phyloP scores from a whole-genome alignment of 352 stramenopile species.

The Hyaloperonospora arabidopsidis region DNA sequence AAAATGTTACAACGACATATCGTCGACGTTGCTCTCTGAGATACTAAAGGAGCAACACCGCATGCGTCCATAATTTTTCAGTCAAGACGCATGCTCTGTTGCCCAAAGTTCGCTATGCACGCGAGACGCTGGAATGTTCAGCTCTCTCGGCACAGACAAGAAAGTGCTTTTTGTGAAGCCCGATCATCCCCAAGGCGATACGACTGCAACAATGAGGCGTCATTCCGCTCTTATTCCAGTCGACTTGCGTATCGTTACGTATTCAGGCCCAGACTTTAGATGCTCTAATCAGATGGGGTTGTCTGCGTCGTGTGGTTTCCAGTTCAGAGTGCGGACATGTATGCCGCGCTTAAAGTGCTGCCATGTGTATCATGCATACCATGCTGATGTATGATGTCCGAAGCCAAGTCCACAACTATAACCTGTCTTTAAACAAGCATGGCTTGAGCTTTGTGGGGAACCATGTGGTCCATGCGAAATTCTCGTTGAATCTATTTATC shows the following conservation, averaged over 20 bases:
- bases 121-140: constrained; percentile 41
- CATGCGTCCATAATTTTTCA: constrained; percentile 78
- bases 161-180: constrained; percentile 76
- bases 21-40: constrained; percentile 29
- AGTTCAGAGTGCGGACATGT: constrained; percentile 33
- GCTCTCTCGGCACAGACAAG: constrained; percentile 41
- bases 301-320: constrained; percentile 40
- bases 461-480: constrained; percentile 44
- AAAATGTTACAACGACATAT: no score
- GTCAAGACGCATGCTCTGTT: constrained; percentile 57
- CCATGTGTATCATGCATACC: constrained; percentile 44
- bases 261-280: constrained; percentile 35
- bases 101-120: constrained; percentile 55
- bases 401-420: constrained; percentile 49
- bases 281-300: constrained; percentile 66
- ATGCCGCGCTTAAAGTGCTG: constrained; percentile 54
- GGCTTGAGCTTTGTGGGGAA: constrained; percentile 46
- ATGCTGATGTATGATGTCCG: constrained; percentile 39
- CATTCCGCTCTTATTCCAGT: constrained; percentile 40
- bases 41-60: constrained; percentile 69
- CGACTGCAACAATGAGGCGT: constrained; percentile 14
- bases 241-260: constrained; percentile 17
- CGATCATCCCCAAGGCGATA: constrained; percentile 32
- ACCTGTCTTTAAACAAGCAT: constrained; percentile 43
- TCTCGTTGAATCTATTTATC: constrained; percentile 28